Conservation (phyloP, 352 stramenopile genomes). For the Phytophthora cryptogea region DNA sequence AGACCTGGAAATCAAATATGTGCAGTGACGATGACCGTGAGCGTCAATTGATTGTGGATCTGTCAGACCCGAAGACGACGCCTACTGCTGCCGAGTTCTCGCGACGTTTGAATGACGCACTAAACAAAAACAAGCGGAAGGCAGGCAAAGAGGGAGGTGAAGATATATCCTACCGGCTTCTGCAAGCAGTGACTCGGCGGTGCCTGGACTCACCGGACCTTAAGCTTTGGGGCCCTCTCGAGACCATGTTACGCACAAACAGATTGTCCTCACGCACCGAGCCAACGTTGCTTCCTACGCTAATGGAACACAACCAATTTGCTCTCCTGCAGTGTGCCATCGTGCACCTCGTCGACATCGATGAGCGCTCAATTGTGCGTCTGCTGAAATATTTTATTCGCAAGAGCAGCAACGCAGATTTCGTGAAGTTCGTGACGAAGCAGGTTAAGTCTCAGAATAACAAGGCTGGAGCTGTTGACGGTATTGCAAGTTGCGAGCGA, state of each 20-base stretch:
- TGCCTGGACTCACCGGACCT: conserved; percentile 65
- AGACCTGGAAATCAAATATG: conserved; percentile 54
- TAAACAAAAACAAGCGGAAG: conserved; percentile 40
- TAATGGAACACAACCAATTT: conserved; percentile 76
- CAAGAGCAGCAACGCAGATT: conserved; percentile 44
- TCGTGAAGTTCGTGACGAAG: conserved; percentile 41
- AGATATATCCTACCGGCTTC: conserved; percentile 60
- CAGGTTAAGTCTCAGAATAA: conserved; percentile 27
- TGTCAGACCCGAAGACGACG: conserved; percentile 47
- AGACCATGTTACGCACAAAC: conserved; percentile 54
- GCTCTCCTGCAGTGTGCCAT: conserved; percentile 67
- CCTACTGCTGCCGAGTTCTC: conserved; percentile 46
- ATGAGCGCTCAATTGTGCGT: conserved; percentile 74
- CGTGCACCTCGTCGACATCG: conserved; percentile 70
- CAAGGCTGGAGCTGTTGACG: conserved; percentile 15
- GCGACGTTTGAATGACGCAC: conserved; percentile 51
- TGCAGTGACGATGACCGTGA: conserved; percentile 54
- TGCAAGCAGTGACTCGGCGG: conserved; percentile 59
- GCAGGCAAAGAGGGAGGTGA: conserved; percentile 7
- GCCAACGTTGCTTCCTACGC: conserved; percentile 58
- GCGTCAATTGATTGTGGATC: conserved; percentile 58
- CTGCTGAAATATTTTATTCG: conserved; percentile 80
- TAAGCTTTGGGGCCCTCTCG: conserved; percentile 57
- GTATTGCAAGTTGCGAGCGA: conserved; percentile 42
- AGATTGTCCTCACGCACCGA: conserved; percentile 67